These are phyloP conservation scores for Quercus bicolor DNA, from an alignment of 306 rosid species.

Conservation along the genomic window DNA sequence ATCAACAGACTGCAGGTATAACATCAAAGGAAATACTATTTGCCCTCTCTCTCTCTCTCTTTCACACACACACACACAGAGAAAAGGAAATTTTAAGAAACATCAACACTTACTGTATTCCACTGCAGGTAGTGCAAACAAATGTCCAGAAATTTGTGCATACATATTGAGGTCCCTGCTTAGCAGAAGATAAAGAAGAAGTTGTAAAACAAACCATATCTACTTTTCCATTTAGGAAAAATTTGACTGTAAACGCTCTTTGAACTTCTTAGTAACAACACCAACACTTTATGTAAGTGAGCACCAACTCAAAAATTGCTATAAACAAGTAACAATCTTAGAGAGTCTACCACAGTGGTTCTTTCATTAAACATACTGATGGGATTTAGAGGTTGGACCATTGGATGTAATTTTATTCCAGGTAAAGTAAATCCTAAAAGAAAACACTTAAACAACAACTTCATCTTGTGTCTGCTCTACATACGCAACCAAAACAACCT, in stretches of 20 bases:
- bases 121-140: conserved; percentile 94
- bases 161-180: conserved; percentile 98
- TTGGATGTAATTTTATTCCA: too few species aligned
- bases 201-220: conserved; percentile 5
- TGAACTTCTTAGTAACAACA: neutral
- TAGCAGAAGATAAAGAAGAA: conserved; percentile 20
- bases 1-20: conserved; percentile 12
- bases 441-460: too few species aligned
- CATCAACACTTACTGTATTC: conserved; percentile 85
- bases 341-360: neutral
- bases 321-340: conserved; percentile 1
- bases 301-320: neutral
- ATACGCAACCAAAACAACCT: neutral
- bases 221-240: neutral
- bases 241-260: neutral
- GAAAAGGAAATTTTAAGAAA: conserved; percentile 3
- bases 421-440: too few species aligned
- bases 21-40: conserved; percentile 10
- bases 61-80: neutral
- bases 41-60: neutral
- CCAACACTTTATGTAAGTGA: neutral
- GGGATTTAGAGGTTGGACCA: too few species aligned
- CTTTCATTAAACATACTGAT: neutral
- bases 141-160: conserved; percentile 98
- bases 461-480: neutral